Evolutionary conservation across 1,284 basidiomycete genomes (phyloP).

Genomic region (Ceratobasidium sp.): DNA sequence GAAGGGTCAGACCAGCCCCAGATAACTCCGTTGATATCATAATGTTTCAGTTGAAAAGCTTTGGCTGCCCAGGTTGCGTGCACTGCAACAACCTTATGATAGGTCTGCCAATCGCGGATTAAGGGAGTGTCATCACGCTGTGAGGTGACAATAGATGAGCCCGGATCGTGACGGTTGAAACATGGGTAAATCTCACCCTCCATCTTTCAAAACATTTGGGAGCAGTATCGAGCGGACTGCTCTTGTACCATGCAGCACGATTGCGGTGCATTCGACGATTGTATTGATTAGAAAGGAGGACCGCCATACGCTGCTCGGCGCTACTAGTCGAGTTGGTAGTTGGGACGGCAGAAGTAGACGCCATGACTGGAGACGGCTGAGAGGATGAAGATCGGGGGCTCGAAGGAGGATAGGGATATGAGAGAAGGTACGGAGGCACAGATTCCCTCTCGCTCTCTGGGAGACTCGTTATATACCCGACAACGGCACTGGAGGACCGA

Average conservation of each 20-base stretch:
- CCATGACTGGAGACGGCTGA: neutral
- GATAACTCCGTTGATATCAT: conserved; percentile 31
- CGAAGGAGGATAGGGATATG: conserved; percentile 12
- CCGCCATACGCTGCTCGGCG: conserved; percentile 20
- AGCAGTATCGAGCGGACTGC: conserved; percentile 27
- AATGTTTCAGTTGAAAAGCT: conserved; percentile 22
- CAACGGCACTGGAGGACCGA: conserved; percentile 15
- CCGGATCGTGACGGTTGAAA: too few species aligned
- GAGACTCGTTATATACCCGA: conserved; percentile 29
- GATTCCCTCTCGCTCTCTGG: neutral
- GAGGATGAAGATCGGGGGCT: neutral
- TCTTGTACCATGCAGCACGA: conserved; percentile 19
- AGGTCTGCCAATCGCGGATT: conserved; percentile 21
- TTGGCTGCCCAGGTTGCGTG: conserved; percentile 23
- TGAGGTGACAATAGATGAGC: too few species aligned
- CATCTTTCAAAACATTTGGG: conserved; percentile 14
- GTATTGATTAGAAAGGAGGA: conserved; percentile 38
- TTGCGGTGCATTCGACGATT: conserved; percentile 27
- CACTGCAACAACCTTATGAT: conserved; percentile 14
- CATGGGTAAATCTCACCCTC: conserved; percentile 13
- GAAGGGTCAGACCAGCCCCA: conserved; percentile 40
- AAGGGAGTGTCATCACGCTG: conserved; percentile 31
- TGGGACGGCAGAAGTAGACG: neutral
- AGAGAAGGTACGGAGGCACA: neutral
- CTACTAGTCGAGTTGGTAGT: neutral